These are phyloP conservation scores for Prunus mongolica DNA, from an alignment of 306 rosid species.

Conservation along the genomic window DNA sequence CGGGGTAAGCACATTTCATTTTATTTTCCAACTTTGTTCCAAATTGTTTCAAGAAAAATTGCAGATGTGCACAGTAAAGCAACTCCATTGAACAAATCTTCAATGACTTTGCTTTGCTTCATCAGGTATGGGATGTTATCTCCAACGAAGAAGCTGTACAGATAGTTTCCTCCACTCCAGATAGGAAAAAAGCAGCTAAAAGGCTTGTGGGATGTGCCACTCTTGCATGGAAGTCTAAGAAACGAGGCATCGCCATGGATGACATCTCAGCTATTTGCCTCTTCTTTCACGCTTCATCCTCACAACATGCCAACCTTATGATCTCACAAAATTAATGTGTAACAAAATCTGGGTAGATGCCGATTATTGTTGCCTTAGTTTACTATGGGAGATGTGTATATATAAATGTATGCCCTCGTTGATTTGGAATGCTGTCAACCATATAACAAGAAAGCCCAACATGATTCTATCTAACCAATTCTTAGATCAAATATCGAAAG, in stretches of 20 bases:
- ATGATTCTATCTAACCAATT: not conserved
- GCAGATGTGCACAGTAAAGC: too few species aligned
- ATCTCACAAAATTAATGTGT: slow-evolving; percentile 16
- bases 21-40: not conserved
- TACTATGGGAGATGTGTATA: not conserved
- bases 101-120: not conserved
- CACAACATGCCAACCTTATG: slow-evolving; percentile 4
- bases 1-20: slow-evolving; percentile 44
- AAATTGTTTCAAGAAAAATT: not conserved
- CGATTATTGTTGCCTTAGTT: not conserved
- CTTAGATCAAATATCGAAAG: not conserved
- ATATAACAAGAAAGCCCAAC: not conserved
- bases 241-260: slow-evolving; percentile 61
- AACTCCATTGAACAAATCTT: not conserved
- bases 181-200: slow-evolving; percentile 56
- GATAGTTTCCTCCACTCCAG: slow-evolving; percentile 41
- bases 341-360: not conserved
- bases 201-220: slow-evolving; percentile 57
- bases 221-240: slow-evolving; percentile 66
- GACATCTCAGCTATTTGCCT: slow-evolving; percentile 77
- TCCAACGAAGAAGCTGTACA: slow-evolving; percentile 68
- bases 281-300: slow-evolving; percentile 37
- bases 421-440: not conserved
- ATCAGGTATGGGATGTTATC: slow-evolving; percentile 71
- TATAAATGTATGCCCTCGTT: not conserved